phyloP scores from a whole-genome alignment of 176 grass and related monocot genomes.

The sorghum (Sorghum bicolor) region Sorghum_bicolor_NCBIv3 NC_012870.2:67886001-67886500 shows the following conservation, averaged over 20 bases:
- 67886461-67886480: constrained; percentile 13
- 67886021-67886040: constrained; percentile 11
- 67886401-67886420: constrained; percentile 14
- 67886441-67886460: constrained; percentile 15
- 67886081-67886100: constrained; percentile 11
- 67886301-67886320: constrained; percentile 16
- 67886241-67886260: constrained; percentile 40
- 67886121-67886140: constrained; percentile 26
- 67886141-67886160: constrained; percentile 26
- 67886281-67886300: constrained; percentile 47
- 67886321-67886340: constrained; percentile 45
- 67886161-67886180: not conserved
- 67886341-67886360: constrained; percentile 29
- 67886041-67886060: constrained; percentile 16
- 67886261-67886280: constrained; percentile 53
- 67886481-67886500: constrained; percentile 20
- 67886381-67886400: constrained; percentile 28
- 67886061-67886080: constrained; percentile 31
- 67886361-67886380: constrained; percentile 39
- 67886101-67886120: constrained; percentile 10
- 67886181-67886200: constrained; percentile 24
- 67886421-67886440: constrained; percentile 3
- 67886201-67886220: constrained; percentile 30
- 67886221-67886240: constrained; percentile 14
- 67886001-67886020: constrained; percentile 22